These are phyloP conservation scores for Salix koriyanagi DNA, from an alignment of 345 rosid genomes.

Conservation along the genomic window DNA sequence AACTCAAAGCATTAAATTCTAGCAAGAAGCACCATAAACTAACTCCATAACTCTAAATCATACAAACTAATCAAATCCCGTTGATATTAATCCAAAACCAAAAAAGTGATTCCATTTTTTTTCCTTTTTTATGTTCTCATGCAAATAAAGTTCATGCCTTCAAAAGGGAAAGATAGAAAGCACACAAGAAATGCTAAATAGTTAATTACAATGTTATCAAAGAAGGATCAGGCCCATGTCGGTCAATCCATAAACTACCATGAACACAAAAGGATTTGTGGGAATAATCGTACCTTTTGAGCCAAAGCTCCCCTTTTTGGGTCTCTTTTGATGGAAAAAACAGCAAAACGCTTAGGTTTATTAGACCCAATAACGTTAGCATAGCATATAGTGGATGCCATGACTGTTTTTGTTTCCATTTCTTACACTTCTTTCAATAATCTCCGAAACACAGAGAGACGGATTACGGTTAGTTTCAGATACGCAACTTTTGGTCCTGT, in stretches of 20 bases:
- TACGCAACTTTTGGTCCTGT: not conserved
- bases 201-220: not conserved
- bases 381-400: not conserved
- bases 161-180: not conserved
- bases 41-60: not conserved
- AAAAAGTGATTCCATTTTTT: not conserved
- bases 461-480: not conserved
- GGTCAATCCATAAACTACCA: not conserved
- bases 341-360: constrained; percentile 2
- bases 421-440: not conserved
- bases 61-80: not conserved
- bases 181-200: not conserved
- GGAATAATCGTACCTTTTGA: constrained; percentile 28
- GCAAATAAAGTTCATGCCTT: not conserved
- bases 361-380: constrained; percentile 6
- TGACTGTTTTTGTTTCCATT: not conserved
- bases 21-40: not conserved
- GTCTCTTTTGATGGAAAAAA: constrained; percentile 21
- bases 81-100: not conserved
- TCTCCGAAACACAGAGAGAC: not conserved
- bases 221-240: not conserved
- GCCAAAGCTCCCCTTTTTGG: constrained; percentile 17
- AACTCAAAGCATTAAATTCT: not conserved
- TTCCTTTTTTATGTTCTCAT: not conserved
- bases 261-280: not conserved